A percentile compares a stretch with the other conserved stretches of the same genome.
Evolutionary conservation across 2,329 filamentous ascomycete genomes (phyloP).

Genomic region (Neocucurbitaria cava): DNA sequence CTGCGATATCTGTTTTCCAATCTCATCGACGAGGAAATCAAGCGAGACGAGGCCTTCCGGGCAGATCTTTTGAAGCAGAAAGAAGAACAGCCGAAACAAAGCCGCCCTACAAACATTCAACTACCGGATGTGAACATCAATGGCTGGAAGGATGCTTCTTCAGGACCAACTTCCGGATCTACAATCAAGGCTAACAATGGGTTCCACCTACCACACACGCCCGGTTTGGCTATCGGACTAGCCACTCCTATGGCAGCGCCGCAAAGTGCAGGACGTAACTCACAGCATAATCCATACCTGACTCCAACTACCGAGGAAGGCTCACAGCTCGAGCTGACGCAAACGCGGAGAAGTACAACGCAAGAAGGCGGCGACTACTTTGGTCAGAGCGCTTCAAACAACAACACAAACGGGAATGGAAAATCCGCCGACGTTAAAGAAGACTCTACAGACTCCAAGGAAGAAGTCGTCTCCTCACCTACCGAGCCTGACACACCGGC

Average conservation of each 20-base stretch:
- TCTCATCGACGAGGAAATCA: constrained; percentile 88
- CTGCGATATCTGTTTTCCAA: constrained; percentile 89
- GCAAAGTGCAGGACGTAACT: constrained; percentile 44
- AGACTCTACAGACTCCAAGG: constrained; percentile 33
- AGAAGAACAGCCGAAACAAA: constrained; percentile 61
- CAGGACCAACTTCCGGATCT: constrained; percentile 55
- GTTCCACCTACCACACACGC: constrained; percentile 67
- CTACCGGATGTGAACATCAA: constrained; percentile 58
- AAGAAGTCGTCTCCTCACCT: constrained; percentile 48
- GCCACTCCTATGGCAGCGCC: constrained; percentile 67
- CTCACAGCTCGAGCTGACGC: constrained; percentile 60
- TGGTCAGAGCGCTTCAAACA: constrained; percentile 28
- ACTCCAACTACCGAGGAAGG: constrained; percentile 53
- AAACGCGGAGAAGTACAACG: constrained; percentile 61
- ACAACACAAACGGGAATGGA: constrained; percentile 30
- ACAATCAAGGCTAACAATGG: constrained; percentile 67
- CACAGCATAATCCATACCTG: constrained; percentile 46
- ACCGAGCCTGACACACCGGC: constrained; percentile 47
- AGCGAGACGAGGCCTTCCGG: constrained; percentile 78
- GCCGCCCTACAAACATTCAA: constrained; percentile 68
- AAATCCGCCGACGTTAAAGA: constrained; percentile 36
- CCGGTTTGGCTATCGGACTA: constrained; percentile 78
- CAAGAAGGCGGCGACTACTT: constrained; percentile 79
- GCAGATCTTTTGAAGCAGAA: constrained; percentile 71
- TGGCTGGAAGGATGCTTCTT: constrained; percentile 51